Evolutionary conservation across 129 eudicot genomes (phyloP), one percentile per base, ranked within the genome.

Genomic region (Chrysanthemum lavandulifolium): DNA sequence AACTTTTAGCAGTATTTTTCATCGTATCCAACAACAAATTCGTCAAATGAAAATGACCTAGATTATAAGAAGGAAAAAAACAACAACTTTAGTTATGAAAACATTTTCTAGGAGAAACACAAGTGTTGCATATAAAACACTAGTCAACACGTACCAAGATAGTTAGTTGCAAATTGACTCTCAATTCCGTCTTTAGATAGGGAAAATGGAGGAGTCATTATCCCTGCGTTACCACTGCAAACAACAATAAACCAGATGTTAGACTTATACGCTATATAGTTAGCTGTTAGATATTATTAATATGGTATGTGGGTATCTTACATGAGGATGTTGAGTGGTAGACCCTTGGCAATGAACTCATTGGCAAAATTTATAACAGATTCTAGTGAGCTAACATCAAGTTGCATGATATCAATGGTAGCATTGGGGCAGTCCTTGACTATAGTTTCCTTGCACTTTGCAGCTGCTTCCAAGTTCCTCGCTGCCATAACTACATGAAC

Each of bases 401-500:
- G 81, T 82, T 94, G 88, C 98, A 94, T 86, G 10, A 94, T 86
- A 79, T 94, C 98, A 66, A 94, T 66, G 79, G 84, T 94, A 11
- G 97, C 98, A 72, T 68, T 57, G 4, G 94, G 81, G 51, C 80
- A 73, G 21, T 80, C 89, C 70, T 81, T 72, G 47, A 90, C 70
- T 77, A 94, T 86, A 48, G 69, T 75, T 78, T 88, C 98, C 78
- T 86, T 90, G 6, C 89, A 84, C 56, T 79, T 78, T 59, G 48
- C 75, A 57, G 96, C 96, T 45, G 89, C 73, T 33, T 81, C 87
- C 59, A 80, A 73, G 77, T 90, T 90, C 51, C 98, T 90, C 18
- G 92, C 96, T 21, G 98, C 98, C 97, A 94, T 94, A 55, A 94
- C 77, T 16, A 94, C 93, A 86, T 90, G 93, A 31, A 83, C 97